These are phyloP conservation scores for Pseudocohnilembus persalinus DNA, from an alignment of 169 alveolate species.

Conservation along the genomic window DNA sequence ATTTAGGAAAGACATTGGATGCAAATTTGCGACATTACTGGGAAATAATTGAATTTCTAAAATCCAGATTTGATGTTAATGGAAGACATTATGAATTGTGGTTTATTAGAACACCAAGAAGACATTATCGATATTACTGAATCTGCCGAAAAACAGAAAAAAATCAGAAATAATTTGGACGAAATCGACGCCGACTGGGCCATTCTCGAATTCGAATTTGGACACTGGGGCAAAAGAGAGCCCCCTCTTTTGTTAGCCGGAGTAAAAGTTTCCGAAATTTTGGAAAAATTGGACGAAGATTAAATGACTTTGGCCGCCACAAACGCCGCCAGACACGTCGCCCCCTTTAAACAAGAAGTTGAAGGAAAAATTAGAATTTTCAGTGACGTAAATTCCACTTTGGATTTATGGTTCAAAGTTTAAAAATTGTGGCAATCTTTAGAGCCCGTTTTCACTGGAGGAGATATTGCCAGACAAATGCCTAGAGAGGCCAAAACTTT, in stretches of 20 bases:
- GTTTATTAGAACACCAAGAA: slow-evolving; percentile 81
- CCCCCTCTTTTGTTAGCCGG: slow-evolving; percentile 88
- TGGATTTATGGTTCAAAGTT: slow-evolving; percentile 97
- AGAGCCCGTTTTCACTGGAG: slow-evolving; percentile 97
- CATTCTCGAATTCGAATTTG: slow-evolving; percentile 90
- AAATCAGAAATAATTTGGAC: slow-evolving; percentile 89
- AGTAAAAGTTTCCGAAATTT: slow-evolving; percentile 88
- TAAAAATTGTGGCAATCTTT: slow-evolving; percentile 96
- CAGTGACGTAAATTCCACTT: slow-evolving; percentile 93
- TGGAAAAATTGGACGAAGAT: slow-evolving; percentile 93
- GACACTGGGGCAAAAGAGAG: slow-evolving; percentile 91
- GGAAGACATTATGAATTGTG: slow-evolving; percentile 87
- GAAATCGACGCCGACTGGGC: slow-evolving; percentile 93
- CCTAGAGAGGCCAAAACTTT: slow-evolving; percentile 96
- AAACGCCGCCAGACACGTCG: slow-evolving; percentile 92
- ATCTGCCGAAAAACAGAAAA: slow-evolving; percentile 95
- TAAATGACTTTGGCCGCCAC: slow-evolving; percentile 89
- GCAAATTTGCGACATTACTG: slow-evolving; percentile 86
- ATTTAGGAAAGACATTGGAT: slow-evolving; percentile 95
- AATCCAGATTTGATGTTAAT: slow-evolving; percentile 84
- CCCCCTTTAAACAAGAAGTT: slow-evolving; percentile 93
- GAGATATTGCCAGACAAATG: slow-evolving; percentile 97
- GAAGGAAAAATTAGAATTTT: slow-evolving; percentile 83
- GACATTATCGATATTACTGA: slow-evolving; percentile 96
- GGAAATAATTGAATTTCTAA: slow-evolving; percentile 75